Percentiles rank a stretch among this genome's conserved stretches.
Conservation (phyloP, 2,329 filamentous ascomycete species). For the Leptodontidium sp. region DNA sequence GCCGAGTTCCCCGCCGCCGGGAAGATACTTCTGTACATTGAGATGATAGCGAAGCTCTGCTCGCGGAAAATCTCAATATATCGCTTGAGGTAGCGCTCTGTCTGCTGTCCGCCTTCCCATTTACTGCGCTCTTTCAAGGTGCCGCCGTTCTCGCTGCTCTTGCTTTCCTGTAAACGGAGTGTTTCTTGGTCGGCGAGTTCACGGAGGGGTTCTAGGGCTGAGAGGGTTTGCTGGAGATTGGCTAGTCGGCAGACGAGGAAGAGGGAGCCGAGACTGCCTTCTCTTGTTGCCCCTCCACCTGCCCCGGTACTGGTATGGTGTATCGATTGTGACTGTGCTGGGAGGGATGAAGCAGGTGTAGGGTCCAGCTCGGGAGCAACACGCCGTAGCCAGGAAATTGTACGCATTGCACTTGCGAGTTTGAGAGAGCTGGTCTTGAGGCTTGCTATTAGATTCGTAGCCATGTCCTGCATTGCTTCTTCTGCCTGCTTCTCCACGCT, state of each 20-base stretch:
- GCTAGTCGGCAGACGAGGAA: constrained; percentile 88
- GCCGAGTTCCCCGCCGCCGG: constrained; percentile 53
- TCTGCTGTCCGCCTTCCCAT: constrained; percentile 84
- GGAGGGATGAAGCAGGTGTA: constrained; percentile 33
- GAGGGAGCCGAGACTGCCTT: constrained; percentile 80
- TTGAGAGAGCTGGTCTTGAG: constrained; percentile 83
- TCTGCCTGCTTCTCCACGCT: constrained; percentile 82
- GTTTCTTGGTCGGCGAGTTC: constrained; percentile 91
- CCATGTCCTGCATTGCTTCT: constrained; percentile 87
- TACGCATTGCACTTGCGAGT: constrained; percentile 88
- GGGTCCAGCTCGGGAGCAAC: constrained; percentile 81
- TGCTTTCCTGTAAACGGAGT: constrained; percentile 49
- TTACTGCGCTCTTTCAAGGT: constrained; percentile 40
- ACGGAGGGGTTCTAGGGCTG: constrained; percentile 83
- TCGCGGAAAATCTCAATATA: constrained; percentile 98
- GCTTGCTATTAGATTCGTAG: constrained; percentile 79
- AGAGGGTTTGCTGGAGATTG: constrained; percentile 80
- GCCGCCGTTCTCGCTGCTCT: not conserved
- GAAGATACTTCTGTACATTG: constrained; percentile 92
- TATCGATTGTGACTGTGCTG: constrained; percentile 25
- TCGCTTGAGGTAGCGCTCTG: constrained; percentile 90
- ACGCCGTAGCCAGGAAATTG: constrained; percentile 88
- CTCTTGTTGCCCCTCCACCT: constrained; percentile 60
- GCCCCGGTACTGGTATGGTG: constrained; percentile 33
- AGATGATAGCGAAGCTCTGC: constrained; percentile 95